Conservation (phyloP, 192 early-diverging fungal genomes). For the Dissophora globulifera region DNA sequence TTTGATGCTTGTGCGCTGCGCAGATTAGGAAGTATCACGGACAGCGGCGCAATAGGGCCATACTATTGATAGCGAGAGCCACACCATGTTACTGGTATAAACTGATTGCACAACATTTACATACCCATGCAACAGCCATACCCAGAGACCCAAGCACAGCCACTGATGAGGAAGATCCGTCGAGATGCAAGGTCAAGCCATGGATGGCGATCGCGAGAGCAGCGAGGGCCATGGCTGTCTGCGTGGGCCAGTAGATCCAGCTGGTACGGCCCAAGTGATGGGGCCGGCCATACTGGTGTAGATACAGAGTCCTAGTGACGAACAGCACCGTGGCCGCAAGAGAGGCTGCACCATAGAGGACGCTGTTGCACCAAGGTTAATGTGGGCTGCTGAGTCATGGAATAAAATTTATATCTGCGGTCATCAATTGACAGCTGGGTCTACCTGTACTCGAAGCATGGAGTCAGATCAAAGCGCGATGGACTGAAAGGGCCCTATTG, state of each 20-base stretch:
- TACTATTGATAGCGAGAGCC: too few species aligned
- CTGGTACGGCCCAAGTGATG: constrained; percentile 26
- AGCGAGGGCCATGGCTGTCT: constrained; percentile 22
- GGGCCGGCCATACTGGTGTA: not conserved
- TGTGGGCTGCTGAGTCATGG: not conserved
- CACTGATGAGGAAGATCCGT: too few species aligned
- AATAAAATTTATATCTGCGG: not conserved
- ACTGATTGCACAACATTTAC: too few species aligned
- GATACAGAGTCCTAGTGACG: not conserved
- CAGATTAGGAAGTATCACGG: too few species aligned
- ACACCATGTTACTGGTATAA: too few species aligned
- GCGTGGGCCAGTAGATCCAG: constrained; percentile 43
- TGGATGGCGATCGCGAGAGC: not conserved
- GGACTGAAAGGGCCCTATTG: constrained; percentile 31
- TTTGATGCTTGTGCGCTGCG: too few species aligned
- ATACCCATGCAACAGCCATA: not conserved
- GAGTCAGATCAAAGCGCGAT: constrained; percentile 30
- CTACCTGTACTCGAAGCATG: constrained; percentile 43
- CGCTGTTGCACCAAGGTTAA: not conserved
- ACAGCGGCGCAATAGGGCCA: too few species aligned
- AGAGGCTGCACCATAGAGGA: constrained; percentile 17
- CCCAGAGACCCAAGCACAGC: not conserved
- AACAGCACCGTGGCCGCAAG: not conserved
- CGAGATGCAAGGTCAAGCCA: too few species aligned
- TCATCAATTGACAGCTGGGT: not conserved